A percentile compares a stretch with the other conserved stretches of the same genome.
These are phyloP conservation scores for Trapa incisa DNA, from an alignment of 345 rosid species.

Conservation along the genomic window DNA sequence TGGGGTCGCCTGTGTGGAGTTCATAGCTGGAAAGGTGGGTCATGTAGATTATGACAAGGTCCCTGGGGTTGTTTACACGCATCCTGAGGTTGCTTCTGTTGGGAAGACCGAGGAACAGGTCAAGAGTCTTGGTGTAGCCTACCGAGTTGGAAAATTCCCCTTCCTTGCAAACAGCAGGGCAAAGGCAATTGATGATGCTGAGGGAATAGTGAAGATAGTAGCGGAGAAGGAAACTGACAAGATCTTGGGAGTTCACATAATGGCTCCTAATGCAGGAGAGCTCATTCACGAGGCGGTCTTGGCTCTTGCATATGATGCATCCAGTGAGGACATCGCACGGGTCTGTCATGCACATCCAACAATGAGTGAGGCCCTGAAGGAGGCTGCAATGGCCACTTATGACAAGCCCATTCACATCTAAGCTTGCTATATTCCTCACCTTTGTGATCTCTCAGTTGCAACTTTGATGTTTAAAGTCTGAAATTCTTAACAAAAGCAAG, in stretches of 20 bases:
- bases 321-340: slow-evolving; percentile 91
- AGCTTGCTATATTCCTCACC: neutral
- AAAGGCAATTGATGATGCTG: slow-evolving; percentile 89
- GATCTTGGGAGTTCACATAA: slow-evolving; percentile 89
- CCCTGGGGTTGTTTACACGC: slow-evolving; percentile 96
- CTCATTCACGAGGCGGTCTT: slow-evolving; percentile 91
- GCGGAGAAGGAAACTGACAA: slow-evolving; percentile 97
- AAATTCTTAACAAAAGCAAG: neutral
- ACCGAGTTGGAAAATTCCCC: slow-evolving; percentile 96
- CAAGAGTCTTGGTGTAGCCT: slow-evolving; percentile 59
- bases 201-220: slow-evolving; percentile 80
- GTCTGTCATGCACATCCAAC: slow-evolving; percentile 99
- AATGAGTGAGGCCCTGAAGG: slow-evolving; percentile 98
- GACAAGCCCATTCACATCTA: slow-evolving; percentile 98
- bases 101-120: slow-evolving; percentile 98
- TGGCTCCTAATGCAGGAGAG: slow-evolving; percentile 95
- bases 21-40: slow-evolving; percentile 89
- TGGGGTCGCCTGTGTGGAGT: slow-evolving; percentile 96
- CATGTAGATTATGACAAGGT: slow-evolving; percentile 96
- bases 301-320: slow-evolving; percentile 81
- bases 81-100: slow-evolving; percentile 95
- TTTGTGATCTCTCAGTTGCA: neutral
- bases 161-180: slow-evolving; percentile 98
- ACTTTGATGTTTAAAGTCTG: neutral
- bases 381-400: slow-evolving; percentile 98